Evolutionary conservation across 2,329 filamentous ascomycete species (phyloP), one percentile per base, ranked within the genome.

Genomic region (Amylocarpus encephaloides): DNA sequence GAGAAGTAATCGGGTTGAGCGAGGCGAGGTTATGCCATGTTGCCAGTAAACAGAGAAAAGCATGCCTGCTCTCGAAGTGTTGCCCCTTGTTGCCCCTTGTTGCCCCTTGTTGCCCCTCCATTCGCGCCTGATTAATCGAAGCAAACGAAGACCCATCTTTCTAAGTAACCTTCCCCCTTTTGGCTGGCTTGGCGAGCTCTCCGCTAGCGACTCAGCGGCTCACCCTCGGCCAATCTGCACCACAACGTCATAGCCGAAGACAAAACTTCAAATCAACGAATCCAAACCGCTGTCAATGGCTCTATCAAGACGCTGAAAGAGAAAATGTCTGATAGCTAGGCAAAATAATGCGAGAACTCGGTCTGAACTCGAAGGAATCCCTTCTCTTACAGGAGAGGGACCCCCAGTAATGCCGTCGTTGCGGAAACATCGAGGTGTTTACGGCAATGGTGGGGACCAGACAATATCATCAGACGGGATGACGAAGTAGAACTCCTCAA

Each of bases 171-270:
- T n/a, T 16, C 34, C 34, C 34, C 12, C 12, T 36, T 36, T 16
- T 36, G 12, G 12, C 4, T 36, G 34, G 34, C 34, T 36, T 36
- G 12, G 34, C 34, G 22, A 4, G 4, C 22, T 26, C 22, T 26
- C 22, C 12, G 6, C 38, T 40, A 15, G 5, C 38, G 16, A 40
- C 10, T 19, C 36, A 15, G 45, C 45, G 45, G 45, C 45, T 47
- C 45, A 41, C 45, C 36, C 26, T 47, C 45, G 45, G 45, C 36
- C 45, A 16, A 35, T 47, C 35, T 47, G 45, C 36, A 40, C 34
- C n/a, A 30, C 36, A 10, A 19, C 45, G 45, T 47, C 45, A 47
- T 47, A 18, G n/a, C 32, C 43, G 22, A 11, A 15, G 38, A 19
- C 42, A 29, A n/a, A n/a, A 46, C 43, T 29, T 38, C 43, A 38